Evolutionary conservation across 768 basidiomycete genomes (phyloP).

Genomic region (Amanita jacksonii): DNA sequence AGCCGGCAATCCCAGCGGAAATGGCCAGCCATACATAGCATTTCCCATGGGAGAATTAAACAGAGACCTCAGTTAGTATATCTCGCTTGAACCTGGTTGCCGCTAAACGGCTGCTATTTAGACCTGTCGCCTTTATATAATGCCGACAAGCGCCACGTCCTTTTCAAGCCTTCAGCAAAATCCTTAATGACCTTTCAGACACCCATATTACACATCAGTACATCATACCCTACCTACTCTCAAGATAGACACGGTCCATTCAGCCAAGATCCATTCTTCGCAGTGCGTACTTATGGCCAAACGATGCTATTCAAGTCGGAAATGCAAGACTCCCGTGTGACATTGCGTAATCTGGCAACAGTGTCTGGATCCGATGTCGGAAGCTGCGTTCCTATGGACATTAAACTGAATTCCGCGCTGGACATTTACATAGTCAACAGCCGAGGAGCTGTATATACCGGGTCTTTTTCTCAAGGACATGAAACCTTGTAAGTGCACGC

Average conservation of each 20-base stretch:
- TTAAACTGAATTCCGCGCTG: conserved; percentile 27
- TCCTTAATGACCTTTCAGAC: conserved; percentile 46
- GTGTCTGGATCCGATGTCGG: conserved; percentile 32
- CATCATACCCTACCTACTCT: conserved; percentile 17
- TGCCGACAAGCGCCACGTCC: conserved; percentile 16
- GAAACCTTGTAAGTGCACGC: conserved; percentile 30
- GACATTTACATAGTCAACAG: conserved; percentile 38
- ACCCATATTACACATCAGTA: conserved; percentile 56
- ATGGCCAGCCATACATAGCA: conserved; percentile 25
- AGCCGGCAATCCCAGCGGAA: conserved; percentile 14
- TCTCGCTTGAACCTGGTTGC: background rate
- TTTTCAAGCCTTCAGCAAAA: conserved; percentile 31
- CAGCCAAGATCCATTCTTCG: conserved; percentile 15
- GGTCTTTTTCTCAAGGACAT: conserved; percentile 24
- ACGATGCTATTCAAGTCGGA: conserved; percentile 11
- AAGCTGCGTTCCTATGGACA: conserved; percentile 35
- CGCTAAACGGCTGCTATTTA: conserved; percentile 15
- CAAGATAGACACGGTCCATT: background rate
- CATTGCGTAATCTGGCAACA: conserved; percentile 24
- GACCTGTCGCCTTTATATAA: conserved; percentile 40
- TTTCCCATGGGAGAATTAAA: conserved; percentile 61
- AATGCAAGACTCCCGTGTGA: background rate
- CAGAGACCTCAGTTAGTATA: conserved; percentile 48
- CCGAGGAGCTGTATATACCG: conserved; percentile 41
- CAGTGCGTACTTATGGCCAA: conserved; percentile 18